These are phyloP conservation scores for Ceratobasidium sp. DNA, from an alignment of 1,284 basidiomycete genomes.

Conservation along the genomic window DNA sequence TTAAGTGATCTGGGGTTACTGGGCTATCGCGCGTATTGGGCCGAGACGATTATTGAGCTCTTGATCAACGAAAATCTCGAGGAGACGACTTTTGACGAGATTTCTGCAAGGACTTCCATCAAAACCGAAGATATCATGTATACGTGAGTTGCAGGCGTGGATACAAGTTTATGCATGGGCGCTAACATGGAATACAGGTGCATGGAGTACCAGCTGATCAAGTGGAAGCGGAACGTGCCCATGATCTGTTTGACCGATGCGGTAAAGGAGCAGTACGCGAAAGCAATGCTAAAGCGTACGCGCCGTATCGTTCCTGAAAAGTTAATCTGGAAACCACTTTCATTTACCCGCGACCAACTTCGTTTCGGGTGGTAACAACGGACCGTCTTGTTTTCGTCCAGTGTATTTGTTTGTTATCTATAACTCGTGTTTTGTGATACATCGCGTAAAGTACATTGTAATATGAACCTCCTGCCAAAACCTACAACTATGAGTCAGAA, in stretches of 20 bases:
- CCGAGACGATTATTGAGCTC: slow-evolving; percentile 93
- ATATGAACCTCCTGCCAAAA: slow-evolving; percentile 5
- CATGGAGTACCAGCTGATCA: slow-evolving; percentile 93
- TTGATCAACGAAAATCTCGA: slow-evolving; percentile 77
- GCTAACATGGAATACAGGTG: slow-evolving; percentile 61
- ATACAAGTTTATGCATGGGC: slow-evolving; percentile 41
- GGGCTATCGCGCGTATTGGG: slow-evolving; percentile 96
- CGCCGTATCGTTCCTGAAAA: slow-evolving; percentile 81
- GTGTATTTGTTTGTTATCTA: neutral
- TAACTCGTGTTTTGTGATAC: slow-evolving; percentile 5
- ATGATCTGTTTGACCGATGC: slow-evolving; percentile 92
- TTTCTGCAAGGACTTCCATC: slow-evolving; percentile 96
- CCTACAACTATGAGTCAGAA: neutral
- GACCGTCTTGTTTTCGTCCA: slow-evolving; percentile 4
- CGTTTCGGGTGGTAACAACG: slow-evolving; percentile 78
- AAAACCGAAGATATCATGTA: slow-evolving; percentile 97
- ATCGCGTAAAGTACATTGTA: slow-evolving; percentile 32
- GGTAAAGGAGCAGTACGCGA: slow-evolving; percentile 90
- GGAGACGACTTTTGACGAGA: slow-evolving; percentile 92
- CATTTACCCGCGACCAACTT: slow-evolving; percentile 88
- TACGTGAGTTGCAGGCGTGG: slow-evolving; percentile 68
- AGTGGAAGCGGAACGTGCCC: slow-evolving; percentile 95
- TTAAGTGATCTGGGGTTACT: slow-evolving; percentile 93
- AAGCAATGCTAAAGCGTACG: slow-evolving; percentile 79
- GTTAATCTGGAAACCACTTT: slow-evolving; percentile 93